These are phyloP conservation scores for Fusarium oligoseptatum DNA, from an alignment of 2,329 filamentous ascomycete species.

Conservation along the genomic window DNA sequence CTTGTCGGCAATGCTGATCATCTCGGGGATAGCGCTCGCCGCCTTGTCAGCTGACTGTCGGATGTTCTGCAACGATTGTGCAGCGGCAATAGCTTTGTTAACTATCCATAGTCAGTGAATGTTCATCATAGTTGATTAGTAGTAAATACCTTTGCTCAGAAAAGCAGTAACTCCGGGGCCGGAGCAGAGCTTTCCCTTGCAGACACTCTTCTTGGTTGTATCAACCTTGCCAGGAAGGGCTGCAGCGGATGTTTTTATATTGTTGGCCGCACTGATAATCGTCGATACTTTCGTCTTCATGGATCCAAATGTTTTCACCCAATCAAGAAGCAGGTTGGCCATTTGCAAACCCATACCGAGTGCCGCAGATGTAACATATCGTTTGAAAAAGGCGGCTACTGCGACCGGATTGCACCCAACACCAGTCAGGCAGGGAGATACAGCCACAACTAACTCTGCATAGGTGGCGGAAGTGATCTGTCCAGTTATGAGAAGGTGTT, in stretches of 20 bases:
- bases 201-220: not conserved
- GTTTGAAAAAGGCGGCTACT: not conserved
- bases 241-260: not conserved
- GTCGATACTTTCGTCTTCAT: not conserved
- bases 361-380: not conserved
- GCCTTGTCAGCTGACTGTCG: not conserved
- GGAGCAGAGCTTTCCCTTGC: not conserved
- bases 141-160: not conserved
- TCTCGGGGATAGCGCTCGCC: not conserved
- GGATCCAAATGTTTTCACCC: not conserved
- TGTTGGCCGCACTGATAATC: not conserved
- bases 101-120: not conserved
- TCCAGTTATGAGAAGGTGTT: not conserved
- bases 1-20: not conserved
- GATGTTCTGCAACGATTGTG: conserved; percentile 1
- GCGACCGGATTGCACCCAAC: not conserved
- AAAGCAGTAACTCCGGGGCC: conserved; percentile 8
- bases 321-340: not conserved
- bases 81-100: not conserved
- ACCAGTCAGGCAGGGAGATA: conserved; percentile 1
- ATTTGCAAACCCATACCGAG: not conserved
- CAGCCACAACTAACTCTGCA: not conserved
- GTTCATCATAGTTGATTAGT: no score
- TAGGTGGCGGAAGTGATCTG: conserved; percentile 7
- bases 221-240: not conserved